Evolutionary conservation across 257 asterid species (phyloP).

Genomic region (Fraxinus pennsylvanica): DNA sequence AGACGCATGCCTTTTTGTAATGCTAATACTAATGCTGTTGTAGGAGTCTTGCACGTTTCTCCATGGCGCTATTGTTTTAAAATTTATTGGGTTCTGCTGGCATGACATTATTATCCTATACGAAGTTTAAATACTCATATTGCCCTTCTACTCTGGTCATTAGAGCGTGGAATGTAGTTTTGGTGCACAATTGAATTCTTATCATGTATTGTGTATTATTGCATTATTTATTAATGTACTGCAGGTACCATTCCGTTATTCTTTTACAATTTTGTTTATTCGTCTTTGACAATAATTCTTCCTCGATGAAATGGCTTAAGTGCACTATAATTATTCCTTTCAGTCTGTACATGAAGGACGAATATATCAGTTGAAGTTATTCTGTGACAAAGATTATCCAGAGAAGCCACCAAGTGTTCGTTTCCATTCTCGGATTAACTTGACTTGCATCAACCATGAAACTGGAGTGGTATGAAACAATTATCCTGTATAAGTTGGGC

Average conservation of each 20-base stretch:
- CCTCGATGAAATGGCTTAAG: not conserved
- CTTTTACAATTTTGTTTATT: not conserved
- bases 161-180: not conserved
- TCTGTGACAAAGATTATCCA: slow-evolving; percentile 60
- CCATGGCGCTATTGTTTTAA: not conserved
- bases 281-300: not conserved
- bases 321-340: not conserved
- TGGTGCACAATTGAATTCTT: not conserved
- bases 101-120: not conserved
- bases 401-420: slow-evolving; percentile 60
- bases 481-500: not conserved
- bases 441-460: slow-evolving; percentile 52
- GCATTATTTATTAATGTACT: not conserved
- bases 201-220: not conserved
- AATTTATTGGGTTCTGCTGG: not conserved
- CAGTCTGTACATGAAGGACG: slow-evolving; percentile 63
- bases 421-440: slow-evolving; percentile 53
- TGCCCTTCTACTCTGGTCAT: not conserved
- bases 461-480: slow-evolving; percentile 45
- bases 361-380: slow-evolving; percentile 50
- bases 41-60: not conserved
- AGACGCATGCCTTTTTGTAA: not conserved
- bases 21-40: not conserved
- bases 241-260: not conserved
- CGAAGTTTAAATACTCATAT: not conserved